A percentile compares a stretch with the other conserved stretches of the same genome.
Conservation (phyloP, 2,329 filamentous ascomycete genomes). For the Lasiodiplodia citricola region DNA sequence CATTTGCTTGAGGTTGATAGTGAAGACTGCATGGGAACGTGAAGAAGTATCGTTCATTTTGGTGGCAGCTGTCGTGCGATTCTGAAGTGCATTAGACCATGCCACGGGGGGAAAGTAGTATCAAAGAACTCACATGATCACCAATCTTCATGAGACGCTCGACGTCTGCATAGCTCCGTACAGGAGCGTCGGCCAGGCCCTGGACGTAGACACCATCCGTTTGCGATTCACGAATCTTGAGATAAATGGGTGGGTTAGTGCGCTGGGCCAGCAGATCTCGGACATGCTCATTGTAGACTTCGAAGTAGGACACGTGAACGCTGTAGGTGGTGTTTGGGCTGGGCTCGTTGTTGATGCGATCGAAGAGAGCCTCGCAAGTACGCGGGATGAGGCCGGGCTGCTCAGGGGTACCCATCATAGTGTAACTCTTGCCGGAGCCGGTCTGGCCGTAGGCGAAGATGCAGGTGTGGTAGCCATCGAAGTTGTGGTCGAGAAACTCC, state of each 20-base stretch:
- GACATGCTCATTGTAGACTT: slow-evolving; percentile 99
- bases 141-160: slow-evolving; percentile 89
- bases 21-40: slow-evolving; percentile 96
- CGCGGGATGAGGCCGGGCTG: slow-evolving; percentile 91
- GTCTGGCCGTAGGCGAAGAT: slow-evolving; percentile 99
- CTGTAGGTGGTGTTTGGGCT: slow-evolving; percentile 94
- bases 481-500: slow-evolving; percentile 98
- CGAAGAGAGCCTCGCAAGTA: slow-evolving; percentile 94
- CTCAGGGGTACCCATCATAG: slow-evolving; percentile 89
- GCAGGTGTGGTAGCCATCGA: slow-evolving; percentile 98
- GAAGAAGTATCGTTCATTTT: slow-evolving; percentile 99
- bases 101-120: too few species aligned
- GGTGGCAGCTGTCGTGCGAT: slow-evolving; percentile 87
- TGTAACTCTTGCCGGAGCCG: slow-evolving; percentile 96
- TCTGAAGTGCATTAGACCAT: slow-evolving; percentile 46
- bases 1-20: slow-evolving; percentile 96
- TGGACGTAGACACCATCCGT: slow-evolving; percentile 97
- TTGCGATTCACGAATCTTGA: slow-evolving; percentile 96
- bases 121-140: slow-evolving; percentile 60
- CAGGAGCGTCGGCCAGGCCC: slow-evolving; percentile 90
- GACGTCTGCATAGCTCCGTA: slow-evolving; percentile 85
- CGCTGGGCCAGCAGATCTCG: slow-evolving; percentile 87
- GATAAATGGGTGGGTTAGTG: slow-evolving; percentile 82
- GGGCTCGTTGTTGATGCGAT: slow-evolving; percentile 84
- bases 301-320: slow-evolving; percentile 97